phyloP scores from a whole-genome alignment of 202 grass and related monocot species.

The Carex sylvatica region DNA sequence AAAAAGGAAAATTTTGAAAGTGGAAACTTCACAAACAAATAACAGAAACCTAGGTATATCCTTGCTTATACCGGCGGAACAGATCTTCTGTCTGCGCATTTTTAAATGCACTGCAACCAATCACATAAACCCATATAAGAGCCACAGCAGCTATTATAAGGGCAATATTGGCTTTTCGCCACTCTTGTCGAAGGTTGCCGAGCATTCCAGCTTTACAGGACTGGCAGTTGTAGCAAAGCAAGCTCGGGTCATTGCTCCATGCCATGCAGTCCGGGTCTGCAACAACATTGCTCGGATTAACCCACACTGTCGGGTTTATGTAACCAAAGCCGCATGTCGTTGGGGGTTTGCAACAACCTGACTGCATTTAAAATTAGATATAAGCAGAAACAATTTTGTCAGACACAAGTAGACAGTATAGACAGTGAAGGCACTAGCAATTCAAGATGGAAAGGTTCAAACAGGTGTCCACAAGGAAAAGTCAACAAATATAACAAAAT shows the following conservation, averaged over 20 bases:
- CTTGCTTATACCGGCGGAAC: slow-evolving; percentile 74
- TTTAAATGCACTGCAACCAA: slow-evolving; percentile 82
- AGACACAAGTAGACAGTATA: background rate
- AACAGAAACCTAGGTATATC: slow-evolving; percentile 26
- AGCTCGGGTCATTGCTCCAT: slow-evolving; percentile 71
- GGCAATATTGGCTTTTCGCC: slow-evolving; percentile 56
- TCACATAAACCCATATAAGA: slow-evolving; percentile 69
- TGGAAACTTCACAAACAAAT: background rate
- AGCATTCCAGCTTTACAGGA: slow-evolving; percentile 78
- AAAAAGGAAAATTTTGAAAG: background rate
- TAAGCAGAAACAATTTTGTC: background rate
- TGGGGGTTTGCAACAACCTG: slow-evolving; percentile 84
- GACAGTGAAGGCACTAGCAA: background rate
- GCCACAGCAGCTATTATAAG: slow-evolving; percentile 61
- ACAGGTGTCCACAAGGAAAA: background rate
- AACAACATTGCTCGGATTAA: slow-evolving; percentile 44
- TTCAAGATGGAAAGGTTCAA: background rate
- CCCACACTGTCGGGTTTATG: slow-evolving; percentile 63
- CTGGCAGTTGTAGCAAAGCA: slow-evolving; percentile 66
- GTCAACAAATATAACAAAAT: no score
- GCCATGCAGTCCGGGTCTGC: slow-evolving; percentile 54
- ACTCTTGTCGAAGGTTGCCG: slow-evolving; percentile 52
- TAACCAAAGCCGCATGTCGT: slow-evolving; percentile 67
- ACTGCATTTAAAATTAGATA: slow-evolving; percentile 33
- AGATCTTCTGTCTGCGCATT: slow-evolving; percentile 79